phyloP scores from a whole-genome alignment of 148 eudicot genomes.

The Rhododendron williamsianum region DNA sequence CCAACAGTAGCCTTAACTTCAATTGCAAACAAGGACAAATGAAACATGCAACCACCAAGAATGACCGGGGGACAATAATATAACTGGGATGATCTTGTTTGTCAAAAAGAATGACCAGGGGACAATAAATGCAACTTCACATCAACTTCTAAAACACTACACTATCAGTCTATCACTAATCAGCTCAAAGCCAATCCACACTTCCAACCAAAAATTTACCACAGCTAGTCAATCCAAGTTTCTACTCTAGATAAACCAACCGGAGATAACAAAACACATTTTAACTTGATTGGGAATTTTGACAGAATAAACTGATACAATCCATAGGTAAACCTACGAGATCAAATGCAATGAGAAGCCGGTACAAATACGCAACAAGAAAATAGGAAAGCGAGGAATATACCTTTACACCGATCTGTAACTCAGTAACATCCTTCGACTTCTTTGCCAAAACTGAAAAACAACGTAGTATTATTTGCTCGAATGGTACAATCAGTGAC shows the following conservation, averaged over 20 bases:
- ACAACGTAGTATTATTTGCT: background rate
- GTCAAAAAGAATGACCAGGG: background rate
- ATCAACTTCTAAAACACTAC: background rate
- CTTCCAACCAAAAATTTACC: background rate
- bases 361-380: background rate
- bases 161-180: background rate
- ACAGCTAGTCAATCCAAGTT: background rate
- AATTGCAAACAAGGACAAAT: background rate
- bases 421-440: slow-evolving; percentile 65
- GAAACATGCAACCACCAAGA: background rate
- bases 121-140: background rate
- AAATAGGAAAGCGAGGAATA: background rate
- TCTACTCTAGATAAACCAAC: background rate
- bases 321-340: background rate
- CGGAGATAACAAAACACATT: background rate
- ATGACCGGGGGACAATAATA: background rate
- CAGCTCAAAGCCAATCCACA: background rate
- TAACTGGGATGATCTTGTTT: too few species aligned
- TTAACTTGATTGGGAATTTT: background rate
- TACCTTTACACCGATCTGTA: slow-evolving; percentile 99
- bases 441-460: slow-evolving; percentile 58
- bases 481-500: background rate
- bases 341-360: background rate
- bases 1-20: background rate
- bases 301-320: background rate